A percentile compares a stretch with the other conserved stretches of the same genome.
These are phyloP conservation scores for Chytriomyces hyalinus DNA, from an alignment of 192 early-diverging fungal genomes.

Conservation along the genomic window DNA sequence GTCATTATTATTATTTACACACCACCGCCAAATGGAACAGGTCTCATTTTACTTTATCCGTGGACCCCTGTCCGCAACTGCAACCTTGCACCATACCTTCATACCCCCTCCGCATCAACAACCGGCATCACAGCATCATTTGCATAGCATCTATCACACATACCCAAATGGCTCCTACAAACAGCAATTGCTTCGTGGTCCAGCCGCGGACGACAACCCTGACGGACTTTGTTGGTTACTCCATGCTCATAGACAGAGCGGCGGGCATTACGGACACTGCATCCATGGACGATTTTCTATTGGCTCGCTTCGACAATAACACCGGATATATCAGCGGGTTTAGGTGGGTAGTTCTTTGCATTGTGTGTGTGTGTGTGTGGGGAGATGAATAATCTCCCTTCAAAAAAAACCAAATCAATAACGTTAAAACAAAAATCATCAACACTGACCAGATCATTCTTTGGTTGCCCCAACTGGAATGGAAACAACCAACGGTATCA, in stretches of 20 bases:
- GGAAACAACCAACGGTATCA: conserved; percentile 30
- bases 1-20: too few species aligned
- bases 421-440: background rate
- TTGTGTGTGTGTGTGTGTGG: background rate
- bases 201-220: background rate
- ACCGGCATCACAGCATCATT: too few species aligned
- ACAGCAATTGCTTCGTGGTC: conserved; percentile 13
- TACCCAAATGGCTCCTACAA: too few species aligned
- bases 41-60: too few species aligned
- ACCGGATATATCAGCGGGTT: conserved; percentile 17
- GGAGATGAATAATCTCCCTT: background rate
- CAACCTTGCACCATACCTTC: too few species aligned
- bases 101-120: too few species aligned
- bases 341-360: background rate
- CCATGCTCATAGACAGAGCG: background rate
- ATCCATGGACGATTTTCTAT: conserved; percentile 17
- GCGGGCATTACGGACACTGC: conserved; percentile 1
- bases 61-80: too few species aligned
- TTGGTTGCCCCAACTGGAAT: conserved; percentile 29
- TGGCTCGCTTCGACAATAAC: conserved; percentile 22
- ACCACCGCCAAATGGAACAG: too few species aligned
- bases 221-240: conserved; percentile 9
- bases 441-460: conserved; percentile 16
- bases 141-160: too few species aligned
- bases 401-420: background rate